Evolutionary conservation across 805 yeast genomes (phyloP), one percentile per base, ranked within the genome.

Genomic region (Starmerella bombicola): DNA sequence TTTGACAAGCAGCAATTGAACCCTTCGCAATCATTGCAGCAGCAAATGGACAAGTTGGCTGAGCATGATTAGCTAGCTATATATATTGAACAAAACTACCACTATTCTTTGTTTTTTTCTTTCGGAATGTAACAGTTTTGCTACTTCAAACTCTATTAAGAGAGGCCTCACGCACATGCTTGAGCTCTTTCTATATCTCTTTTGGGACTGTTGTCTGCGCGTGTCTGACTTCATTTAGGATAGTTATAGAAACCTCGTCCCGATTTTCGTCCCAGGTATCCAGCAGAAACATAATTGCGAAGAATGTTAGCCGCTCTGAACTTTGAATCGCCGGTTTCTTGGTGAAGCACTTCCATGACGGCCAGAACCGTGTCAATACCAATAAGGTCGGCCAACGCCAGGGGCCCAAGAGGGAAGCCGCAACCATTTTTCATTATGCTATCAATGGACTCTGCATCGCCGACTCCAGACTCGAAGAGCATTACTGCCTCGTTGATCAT

Each of bases 391-490:
- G 69, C 69, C 21, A 65, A 54, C 13, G 59, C 61, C 23, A 65
- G 50, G 3, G 69, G 69, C 5, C 69, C 69, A 67, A 65, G 63
- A 19, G 69, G 69, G 67, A 65, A 61, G 20, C 68, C 69, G 45
- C 69, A 65, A 20, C 69, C 69, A 44, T 62, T 63, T 52, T 57
- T 60, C 68, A 65, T 64, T 49, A 65, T 65, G 45, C 50, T 61
- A 53, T 65, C 69, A 39, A 65, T 63, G 43, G 63, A 67, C 43
- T 65, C 66, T 41, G 57, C 54, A 24, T 47, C 29, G 33, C 68
- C 69, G 19, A 63, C 44, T 10, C 68, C 68, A 16, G 61, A 58
- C 53, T 65, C 69, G 8, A 58, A 44, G 30, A 61, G 53, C 28
- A 61, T 51, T 40, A 64, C 56, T 13, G 69, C 69, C 53, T 65